Evolutionary conservation across 148 eudicot species (phyloP).

Genomic region (Heliosperma pusillum): DNA sequence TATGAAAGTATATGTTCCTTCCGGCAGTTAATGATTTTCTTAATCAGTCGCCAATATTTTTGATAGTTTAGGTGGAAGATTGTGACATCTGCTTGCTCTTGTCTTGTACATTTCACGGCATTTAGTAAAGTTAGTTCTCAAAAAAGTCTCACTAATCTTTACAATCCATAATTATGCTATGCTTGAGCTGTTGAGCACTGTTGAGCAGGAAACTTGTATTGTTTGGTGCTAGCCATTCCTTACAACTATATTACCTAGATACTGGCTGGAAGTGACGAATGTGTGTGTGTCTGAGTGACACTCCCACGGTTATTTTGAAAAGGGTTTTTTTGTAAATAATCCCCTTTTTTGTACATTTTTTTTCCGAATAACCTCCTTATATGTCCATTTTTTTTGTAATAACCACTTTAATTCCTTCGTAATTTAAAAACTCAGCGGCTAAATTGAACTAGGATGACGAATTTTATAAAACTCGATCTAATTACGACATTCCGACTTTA

Average conservation of each 20-base stretch:
- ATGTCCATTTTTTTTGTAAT: no score
- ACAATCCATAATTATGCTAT: neutral
- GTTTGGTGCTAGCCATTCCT: neutral
- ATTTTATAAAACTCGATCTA: no score
- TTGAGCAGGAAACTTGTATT: neutral
- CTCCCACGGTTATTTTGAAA: neutral
- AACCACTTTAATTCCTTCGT: no score
- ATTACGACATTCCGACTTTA: no score
- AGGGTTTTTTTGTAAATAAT: no score
- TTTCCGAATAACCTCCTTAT: no score
- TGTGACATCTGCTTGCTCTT: neutral
- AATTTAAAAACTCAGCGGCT: no score
- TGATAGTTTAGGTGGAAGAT: slow-evolving; percentile 34
- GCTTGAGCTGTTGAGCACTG: no score
- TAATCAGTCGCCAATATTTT: neutral
- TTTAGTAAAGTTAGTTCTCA: no score
- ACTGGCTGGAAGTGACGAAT: neutral
- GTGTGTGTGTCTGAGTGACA: neutral
- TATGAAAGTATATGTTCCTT: slow-evolving; percentile 15
- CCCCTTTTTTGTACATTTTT: no score
- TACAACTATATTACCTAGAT: neutral
- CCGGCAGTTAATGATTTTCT: neutral
- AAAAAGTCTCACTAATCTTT: no score
- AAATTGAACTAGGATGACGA: no score
- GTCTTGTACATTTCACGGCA: neutral